Evolutionary conservation across 1,284 basidiomycete genomes (phyloP), one percentile per base, ranked within the genome.

Genomic region (Ustilago hordei): DNA sequence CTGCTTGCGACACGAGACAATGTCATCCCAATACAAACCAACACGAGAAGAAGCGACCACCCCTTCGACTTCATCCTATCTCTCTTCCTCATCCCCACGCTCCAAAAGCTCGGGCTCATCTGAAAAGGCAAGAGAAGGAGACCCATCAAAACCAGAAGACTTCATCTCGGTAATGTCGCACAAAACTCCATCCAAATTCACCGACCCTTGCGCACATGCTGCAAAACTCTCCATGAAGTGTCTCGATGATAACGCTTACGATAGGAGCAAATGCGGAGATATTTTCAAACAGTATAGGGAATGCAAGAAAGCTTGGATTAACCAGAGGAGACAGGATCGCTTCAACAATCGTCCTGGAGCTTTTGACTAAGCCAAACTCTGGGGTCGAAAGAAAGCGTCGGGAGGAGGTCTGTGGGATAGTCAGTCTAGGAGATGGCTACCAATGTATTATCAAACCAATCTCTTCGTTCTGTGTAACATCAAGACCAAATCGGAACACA

Each of bases 171-270:
- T 81, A 28, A 76, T 80, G 73, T 72, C 67, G 15, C 64, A 78
- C 65, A 83, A 84, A 45, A 72, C 76, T 8, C 74, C 81, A 6
- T 75, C 75, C 31, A 81, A 84, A 63, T 84, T 59, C 54, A 79
- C 78, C 13, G 84, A 85, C 53, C 84, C 84, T 0, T 85, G 84
- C 58, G 79, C 77, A 34, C 71, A 81, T n/a, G 84, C 84, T 0
- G 81, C 84, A 31, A 71, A 80, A 58, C 75, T 80, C 32, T 78
- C 73, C 12, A 85, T 85, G 81, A 77, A 80, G 60, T 85, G 84
- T 47, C 70, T 85, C 36, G 83, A 85, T 63, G 75, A 78, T 19
- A 60, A 85, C 32, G 69, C 66, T 5, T 85, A 84, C 68, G 84
- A 85, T 52, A 57, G 83, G 23, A 28, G 56, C 52, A 77, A 81